A percentile compares a stretch with the other conserved stretches of the same genome.
Conservation (phyloP, 1,284 basidiomycete genomes). For the Exobasidium cylindrosporum region DNA sequence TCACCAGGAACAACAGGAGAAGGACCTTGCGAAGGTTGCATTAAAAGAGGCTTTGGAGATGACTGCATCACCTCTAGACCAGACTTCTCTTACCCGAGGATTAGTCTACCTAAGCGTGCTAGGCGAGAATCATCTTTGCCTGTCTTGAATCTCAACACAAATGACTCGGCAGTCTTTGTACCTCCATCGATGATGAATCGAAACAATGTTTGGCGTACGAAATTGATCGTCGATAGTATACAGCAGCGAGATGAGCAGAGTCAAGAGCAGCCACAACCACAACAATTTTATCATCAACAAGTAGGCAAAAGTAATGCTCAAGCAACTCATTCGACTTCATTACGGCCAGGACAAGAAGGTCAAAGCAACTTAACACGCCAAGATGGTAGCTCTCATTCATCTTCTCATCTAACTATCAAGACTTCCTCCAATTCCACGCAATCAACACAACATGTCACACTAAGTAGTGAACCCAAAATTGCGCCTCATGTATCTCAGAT, state of each 20-base stretch:
- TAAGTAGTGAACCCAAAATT: background rate
- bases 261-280: background rate
- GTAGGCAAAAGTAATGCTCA: background rate
- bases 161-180: background rate
- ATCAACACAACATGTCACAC: background rate
- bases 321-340: background rate
- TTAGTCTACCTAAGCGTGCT: background rate
- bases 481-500: background rate
- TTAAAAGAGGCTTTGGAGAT: background rate
- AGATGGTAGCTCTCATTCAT: background rate
- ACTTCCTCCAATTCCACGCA: background rate
- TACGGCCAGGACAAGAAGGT: background rate
- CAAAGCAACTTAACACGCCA: background rate
- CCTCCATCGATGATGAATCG: background rate
- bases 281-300: background rate
- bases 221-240: background rate
- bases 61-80: constrained; percentile 5
- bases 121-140: background rate
- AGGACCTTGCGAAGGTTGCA: constrained; percentile 4
- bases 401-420: background rate
- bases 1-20: background rate
- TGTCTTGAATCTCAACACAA: background rate
- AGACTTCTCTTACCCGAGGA: constrained; percentile 2
- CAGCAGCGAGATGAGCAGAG: background rate
- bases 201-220: background rate